Evolutionary conservation across 164 flowering plant species (phyloP).

Genomic region (Vitis rupestris): DNA sequence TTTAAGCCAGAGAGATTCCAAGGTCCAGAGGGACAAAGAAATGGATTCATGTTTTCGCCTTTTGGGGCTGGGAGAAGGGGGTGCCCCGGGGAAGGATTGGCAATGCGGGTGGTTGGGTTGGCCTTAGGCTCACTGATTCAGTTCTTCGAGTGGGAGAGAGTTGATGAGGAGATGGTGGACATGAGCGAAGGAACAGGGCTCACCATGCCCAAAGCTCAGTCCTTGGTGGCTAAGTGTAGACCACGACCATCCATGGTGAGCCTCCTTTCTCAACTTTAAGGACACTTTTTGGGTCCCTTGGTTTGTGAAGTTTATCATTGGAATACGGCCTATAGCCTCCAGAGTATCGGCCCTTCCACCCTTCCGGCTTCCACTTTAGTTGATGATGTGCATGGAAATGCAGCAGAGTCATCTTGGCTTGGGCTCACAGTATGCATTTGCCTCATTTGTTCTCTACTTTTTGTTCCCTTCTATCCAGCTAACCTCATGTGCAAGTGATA

Average conservation of each 20-base stretch:
- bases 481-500: no score
- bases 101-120: conserved; percentile 24
- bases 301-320: no score
- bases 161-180: conserved; percentile 27
- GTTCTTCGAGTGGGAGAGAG: conserved; percentile 43
- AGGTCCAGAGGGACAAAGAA: conserved; percentile 2
- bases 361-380: no score
- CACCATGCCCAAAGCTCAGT: conserved; percentile 25
- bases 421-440: no score
- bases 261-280: conserved; percentile 14
- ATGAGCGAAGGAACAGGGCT: conserved; percentile 31
- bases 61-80: conserved; percentile 36
- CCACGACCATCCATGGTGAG: conserved; percentile 16
- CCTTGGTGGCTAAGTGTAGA: conserved; percentile 28
- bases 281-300: background rate
- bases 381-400: no score
- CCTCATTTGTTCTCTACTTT: no score
- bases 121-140: conserved; percentile 31
- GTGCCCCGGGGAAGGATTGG: conserved; percentile 40
- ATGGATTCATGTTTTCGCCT: conserved; percentile 26
- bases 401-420: background rate
- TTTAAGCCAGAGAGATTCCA: conserved; percentile 34
- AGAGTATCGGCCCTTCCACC: no score
- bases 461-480: background rate
- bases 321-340: no score